Percentiles rank a stretch among this genome's conserved stretches.
Conservation (phyloP, 176 grass and related monocot genomes). For the Hordeum marinum region DNA sequence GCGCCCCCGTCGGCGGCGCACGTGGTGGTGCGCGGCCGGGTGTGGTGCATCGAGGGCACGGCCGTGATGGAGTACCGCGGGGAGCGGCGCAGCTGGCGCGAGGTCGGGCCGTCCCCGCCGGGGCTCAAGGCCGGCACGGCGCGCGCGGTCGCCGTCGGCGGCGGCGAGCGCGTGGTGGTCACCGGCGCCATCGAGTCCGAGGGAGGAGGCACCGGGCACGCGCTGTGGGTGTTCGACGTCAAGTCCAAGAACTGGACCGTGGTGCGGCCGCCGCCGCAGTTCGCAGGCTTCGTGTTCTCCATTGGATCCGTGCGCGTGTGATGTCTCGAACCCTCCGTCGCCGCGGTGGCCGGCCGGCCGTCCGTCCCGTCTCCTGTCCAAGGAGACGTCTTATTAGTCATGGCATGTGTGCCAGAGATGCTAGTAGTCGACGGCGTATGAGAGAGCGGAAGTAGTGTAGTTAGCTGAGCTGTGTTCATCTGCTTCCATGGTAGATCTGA, state of each 20-base stretch:
- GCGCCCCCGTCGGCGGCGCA: slow-evolving; percentile 40
- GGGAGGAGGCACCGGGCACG: slow-evolving; percentile 8
- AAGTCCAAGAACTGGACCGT: slow-evolving; percentile 45
- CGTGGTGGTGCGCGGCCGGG: slow-evolving; percentile 36
- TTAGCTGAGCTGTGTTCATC: background rate
- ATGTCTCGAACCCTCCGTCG: background rate
- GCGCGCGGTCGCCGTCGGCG: slow-evolving; percentile 32
- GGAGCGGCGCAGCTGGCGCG: slow-evolving; percentile 23
- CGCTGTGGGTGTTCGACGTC: slow-evolving; percentile 53
- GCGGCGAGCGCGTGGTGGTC: slow-evolving; percentile 49
- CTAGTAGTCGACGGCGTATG: background rate
- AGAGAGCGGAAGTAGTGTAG: background rate
- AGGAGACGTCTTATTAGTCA: background rate
- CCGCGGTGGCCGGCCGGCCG: background rate
- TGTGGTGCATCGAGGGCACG: slow-evolving; percentile 54
- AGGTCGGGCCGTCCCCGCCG: slow-evolving; percentile 46
- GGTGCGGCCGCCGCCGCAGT: slow-evolving; percentile 33
- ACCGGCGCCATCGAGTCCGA: slow-evolving; percentile 23
- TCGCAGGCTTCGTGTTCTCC: slow-evolving; percentile 54
- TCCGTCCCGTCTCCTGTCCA: background rate
- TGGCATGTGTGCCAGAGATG: background rate
- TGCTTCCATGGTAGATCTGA: background rate
- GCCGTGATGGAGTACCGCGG: slow-evolving; percentile 42
- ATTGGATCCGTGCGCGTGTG: slow-evolving; percentile 35
- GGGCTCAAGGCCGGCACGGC: slow-evolving; percentile 54